Conservation (phyloP, 805 yeast genomes). For the Candida peoriensis region DNA sequence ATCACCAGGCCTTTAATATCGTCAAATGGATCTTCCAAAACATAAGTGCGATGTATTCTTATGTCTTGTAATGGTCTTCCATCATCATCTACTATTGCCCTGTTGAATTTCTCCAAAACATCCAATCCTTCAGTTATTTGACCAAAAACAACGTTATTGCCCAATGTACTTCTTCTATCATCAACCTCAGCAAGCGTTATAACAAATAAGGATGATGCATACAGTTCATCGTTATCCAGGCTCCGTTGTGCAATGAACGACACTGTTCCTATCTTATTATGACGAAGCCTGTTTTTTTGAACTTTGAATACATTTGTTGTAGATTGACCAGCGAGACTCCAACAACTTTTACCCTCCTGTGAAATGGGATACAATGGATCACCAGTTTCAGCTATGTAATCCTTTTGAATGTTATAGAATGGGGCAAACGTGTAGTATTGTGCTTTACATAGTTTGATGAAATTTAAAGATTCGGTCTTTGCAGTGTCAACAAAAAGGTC, state of each 20-base stretch:
- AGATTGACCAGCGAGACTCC: constrained; percentile 25
- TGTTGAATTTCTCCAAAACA: constrained; percentile 40
- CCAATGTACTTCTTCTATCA: constrained; percentile 8
- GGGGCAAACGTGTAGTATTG: constrained; percentile 50
- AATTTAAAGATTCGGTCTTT: constrained; percentile 38
- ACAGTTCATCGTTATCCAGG: constrained; percentile 2
- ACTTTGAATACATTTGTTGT: constrained; percentile 14
- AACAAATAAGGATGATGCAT: constrained; percentile 32
- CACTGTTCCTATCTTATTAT: constrained; percentile 31
- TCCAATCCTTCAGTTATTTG: constrained; percentile 46
- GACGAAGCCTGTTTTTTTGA: constrained; percentile 21
- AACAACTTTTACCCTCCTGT: constrained; percentile 26
- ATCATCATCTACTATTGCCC: constrained; percentile 31
- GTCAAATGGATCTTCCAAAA: constrained; percentile 51
- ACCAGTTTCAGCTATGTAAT: constrained; percentile 40
- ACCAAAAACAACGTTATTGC: constrained; percentile 38
- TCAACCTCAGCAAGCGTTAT: constrained; percentile 31
- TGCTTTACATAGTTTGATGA: constrained; percentile 48
- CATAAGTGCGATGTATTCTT: constrained; percentile 44
- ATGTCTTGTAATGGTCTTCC: constrained; percentile 43
- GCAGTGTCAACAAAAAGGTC: constrained; percentile 36
- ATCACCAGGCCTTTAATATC: constrained; percentile 24
- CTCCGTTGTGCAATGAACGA: constrained; percentile 20
- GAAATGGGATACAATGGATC: constrained; percentile 41
- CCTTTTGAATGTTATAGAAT: constrained; percentile 38